These are phyloP conservation scores for Aspergillus sclerotioniger DNA, from an alignment of 495 filamentous ascomycete genomes.

Conservation along the genomic window DNA sequence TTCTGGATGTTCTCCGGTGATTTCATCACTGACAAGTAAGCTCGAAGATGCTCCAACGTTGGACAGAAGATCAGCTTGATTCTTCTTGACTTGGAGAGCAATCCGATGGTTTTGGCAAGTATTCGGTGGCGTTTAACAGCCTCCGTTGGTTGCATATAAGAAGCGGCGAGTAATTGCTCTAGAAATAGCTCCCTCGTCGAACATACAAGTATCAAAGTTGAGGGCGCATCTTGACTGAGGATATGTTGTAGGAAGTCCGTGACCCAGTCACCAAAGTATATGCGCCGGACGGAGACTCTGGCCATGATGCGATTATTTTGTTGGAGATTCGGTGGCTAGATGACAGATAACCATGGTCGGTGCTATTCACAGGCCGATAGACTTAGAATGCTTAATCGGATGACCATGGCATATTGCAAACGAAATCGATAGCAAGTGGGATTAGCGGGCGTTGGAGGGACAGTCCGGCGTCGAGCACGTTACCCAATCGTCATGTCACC, in stretches of 20 bases:
- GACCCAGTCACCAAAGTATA: slow-evolving; percentile 28
- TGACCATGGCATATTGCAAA: not conserved
- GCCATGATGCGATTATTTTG: slow-evolving; percentile 7
- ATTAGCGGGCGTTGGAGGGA: not conserved
- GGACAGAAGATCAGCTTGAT: slow-evolving; percentile 69
- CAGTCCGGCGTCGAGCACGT: not conserved
- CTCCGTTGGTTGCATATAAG: slow-evolving; percentile 21
- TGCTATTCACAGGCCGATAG: not conserved
- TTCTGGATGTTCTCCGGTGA: not conserved
- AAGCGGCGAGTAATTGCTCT: slow-evolving; percentile 36
- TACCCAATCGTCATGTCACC: slow-evolving; percentile 15
- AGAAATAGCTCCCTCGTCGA: slow-evolving; percentile 64
- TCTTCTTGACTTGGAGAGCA: slow-evolving; percentile 64
- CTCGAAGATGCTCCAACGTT: slow-evolving; percentile 72
- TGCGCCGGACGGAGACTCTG: slow-evolving; percentile 25
- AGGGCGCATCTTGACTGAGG: slow-evolving; percentile 50
- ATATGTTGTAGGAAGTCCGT: slow-evolving; percentile 64
- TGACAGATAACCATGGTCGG: not conserved
- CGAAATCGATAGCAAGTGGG: not conserved
- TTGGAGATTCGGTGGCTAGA: not conserved
- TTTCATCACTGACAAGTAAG: slow-evolving; percentile 62
- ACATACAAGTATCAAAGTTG: slow-evolving; percentile 70
- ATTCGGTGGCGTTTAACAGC: slow-evolving; percentile 37
- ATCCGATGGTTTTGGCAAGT: slow-evolving; percentile 62
- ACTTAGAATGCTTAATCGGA: not conserved